These are phyloP conservation scores for Phytopythium cucurbitacearum DNA, from an alignment of 352 stramenopile species.

Conservation along the genomic window DNA sequence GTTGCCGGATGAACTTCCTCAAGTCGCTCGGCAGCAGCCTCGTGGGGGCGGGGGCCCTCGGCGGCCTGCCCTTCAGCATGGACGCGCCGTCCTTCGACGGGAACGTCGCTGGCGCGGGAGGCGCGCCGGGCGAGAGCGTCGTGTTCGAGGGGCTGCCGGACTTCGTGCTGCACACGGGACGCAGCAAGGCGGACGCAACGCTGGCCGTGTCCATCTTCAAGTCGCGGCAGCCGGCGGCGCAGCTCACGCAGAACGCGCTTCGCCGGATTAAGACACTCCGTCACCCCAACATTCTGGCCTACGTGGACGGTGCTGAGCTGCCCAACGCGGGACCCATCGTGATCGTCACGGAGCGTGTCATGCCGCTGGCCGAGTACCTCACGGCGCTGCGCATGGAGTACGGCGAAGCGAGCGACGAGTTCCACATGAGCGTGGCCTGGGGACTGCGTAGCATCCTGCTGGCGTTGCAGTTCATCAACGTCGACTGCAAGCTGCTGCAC, in stretches of 20 bases:
- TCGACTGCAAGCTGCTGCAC: slow-evolving; percentile 93
- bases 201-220: slow-evolving; percentile 91
- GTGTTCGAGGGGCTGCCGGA: slow-evolving; percentile 64
- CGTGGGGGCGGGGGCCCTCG: slow-evolving; percentile 61
- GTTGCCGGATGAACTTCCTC: slow-evolving; percentile 80
- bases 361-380: slow-evolving; percentile 88
- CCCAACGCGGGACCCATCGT: slow-evolving; percentile 85
- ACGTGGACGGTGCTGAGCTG: slow-evolving; percentile 76
- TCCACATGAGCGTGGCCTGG: slow-evolving; percentile 89
- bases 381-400: slow-evolving; percentile 64
- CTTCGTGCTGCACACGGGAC: slow-evolving; percentile 84
- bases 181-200: slow-evolving; percentile 75
- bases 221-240: slow-evolving; percentile 67
- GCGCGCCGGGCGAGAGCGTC: slow-evolving; percentile 26
- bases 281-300: slow-evolving; percentile 93
- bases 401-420: slow-evolving; percentile 53
- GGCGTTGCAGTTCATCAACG: slow-evolving; percentile 92
- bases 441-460: slow-evolving; percentile 91
- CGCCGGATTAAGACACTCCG: slow-evolving; percentile 91
- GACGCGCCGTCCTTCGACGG: slow-evolving; percentile 27
- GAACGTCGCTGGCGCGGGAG: slow-evolving; percentile 41
- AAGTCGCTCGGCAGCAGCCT: slow-evolving; percentile 76
- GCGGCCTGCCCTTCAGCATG: slow-evolving; percentile 69
- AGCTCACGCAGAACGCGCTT: slow-evolving; percentile 89
- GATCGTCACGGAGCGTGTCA: slow-evolving; percentile 93